A percentile compares a stretch with the other conserved stretches of the same genome.
Evolutionary conservation across 1,284 basidiomycete genomes (phyloP).

Genomic region (Cryptococcus sp.): DNA sequence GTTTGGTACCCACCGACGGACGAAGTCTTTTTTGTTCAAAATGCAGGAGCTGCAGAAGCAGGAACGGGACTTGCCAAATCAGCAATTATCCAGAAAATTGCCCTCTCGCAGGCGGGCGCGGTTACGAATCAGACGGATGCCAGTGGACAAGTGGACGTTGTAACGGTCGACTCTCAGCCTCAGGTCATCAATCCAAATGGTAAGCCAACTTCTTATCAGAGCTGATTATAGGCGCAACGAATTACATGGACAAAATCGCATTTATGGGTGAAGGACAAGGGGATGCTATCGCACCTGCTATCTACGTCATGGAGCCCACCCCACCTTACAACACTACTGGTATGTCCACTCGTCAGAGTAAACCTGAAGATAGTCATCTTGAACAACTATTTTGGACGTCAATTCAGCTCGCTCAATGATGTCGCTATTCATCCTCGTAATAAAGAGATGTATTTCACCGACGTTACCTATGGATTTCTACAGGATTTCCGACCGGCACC

Average conservation of each 20-base stretch:
- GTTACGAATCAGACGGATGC: constrained; percentile 48
- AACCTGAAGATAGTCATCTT: constrained; percentile 50
- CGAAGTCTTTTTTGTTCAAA: constrained; percentile 56
- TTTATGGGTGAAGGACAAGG: constrained; percentile 67
- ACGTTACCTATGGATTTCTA: constrained; percentile 56
- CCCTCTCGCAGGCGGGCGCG: constrained; percentile 45
- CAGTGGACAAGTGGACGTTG: constrained; percentile 53
- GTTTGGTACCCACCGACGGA: constrained; percentile 59
- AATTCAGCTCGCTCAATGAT: constrained; percentile 79
- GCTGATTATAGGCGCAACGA: constrained; percentile 54
- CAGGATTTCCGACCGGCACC: constrained; percentile 63
- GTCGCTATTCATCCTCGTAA: constrained; percentile 61
- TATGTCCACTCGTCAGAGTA: constrained; percentile 7
- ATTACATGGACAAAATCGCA: constrained; percentile 55
- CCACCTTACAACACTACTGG: constrained; percentile 59
- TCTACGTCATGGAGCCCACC: constrained; percentile 62
- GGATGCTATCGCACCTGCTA: constrained; percentile 55
- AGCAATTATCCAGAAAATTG: constrained; percentile 51
- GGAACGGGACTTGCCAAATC: constrained; percentile 51
- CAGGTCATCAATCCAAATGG: constrained; percentile 71
- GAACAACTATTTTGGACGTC: constrained; percentile 68
- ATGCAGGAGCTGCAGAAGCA: constrained; percentile 50
- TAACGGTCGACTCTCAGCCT: constrained; percentile 48
- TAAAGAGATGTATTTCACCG: constrained; percentile 47
- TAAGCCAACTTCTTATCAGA: constrained; percentile 6